A percentile compares a stretch with the other conserved stretches of the same genome.
Evolutionary conservation across 768 basidiomycete genomes (phyloP).

Genomic region (Lepiota subincarnata): DNA sequence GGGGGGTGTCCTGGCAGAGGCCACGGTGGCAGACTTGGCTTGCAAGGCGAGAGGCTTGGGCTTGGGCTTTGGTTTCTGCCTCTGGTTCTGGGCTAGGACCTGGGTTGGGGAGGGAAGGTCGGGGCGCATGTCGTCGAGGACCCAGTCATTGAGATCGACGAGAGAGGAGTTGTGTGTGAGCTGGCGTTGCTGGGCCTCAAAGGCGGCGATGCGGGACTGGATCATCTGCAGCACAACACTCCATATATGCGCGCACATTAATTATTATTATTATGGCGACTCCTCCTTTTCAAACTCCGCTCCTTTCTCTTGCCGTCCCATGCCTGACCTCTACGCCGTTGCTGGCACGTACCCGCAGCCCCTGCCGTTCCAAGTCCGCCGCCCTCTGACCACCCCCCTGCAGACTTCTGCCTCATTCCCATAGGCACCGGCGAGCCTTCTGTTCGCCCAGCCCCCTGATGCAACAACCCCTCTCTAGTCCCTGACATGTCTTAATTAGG

Average conservation of each 20-base stretch:
- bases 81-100: background rate
- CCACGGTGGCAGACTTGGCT: background rate
- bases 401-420: conserved; percentile 88
- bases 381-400: conserved; percentile 1
- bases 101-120: background rate
- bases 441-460: conserved; percentile 28
- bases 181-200: conserved; percentile 40
- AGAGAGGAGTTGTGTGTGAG: conserved; percentile 55
- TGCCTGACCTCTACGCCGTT: conserved; percentile 65
- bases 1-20: conserved; percentile 4
- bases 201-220: conserved; percentile 59
- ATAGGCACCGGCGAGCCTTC: conserved; percentile 76
- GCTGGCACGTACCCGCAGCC: conserved; percentile 45
- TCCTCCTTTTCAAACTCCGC: conserved; percentile 10
- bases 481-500: conserved; percentile 34
- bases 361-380: background rate
- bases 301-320: conserved; percentile 15
- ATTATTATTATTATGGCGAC: too few species aligned
- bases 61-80: background rate
- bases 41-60: conserved; percentile 10
- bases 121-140: conserved; percentile 52
- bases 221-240: conserved; percentile 31
- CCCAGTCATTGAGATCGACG: conserved; percentile 72
- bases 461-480: background rate
- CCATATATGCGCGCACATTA: background rate